Base-by-base conservation (phyloP, 2,329 filamentous ascomycete species). In the Aspergillus brunneoviolaceus region DNA sequence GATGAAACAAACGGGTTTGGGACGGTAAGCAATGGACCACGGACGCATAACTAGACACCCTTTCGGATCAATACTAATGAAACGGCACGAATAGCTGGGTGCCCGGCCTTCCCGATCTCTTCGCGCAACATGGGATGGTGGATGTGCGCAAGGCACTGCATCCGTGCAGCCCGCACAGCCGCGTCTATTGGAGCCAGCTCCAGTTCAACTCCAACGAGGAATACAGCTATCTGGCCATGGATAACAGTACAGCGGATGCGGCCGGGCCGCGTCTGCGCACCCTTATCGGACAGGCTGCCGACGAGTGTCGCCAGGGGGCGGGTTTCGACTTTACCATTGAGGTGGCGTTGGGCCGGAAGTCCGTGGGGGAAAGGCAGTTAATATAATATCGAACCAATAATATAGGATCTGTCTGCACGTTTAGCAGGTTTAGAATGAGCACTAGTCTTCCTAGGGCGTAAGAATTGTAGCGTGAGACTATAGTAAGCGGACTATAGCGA, bases 121-220 rank as follows among this genome's bases (percentile, higher is more conserved):
- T 54, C 19, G 6, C 16, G n/a, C 25, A 54, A n/a, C 51, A 54
- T 6, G 51, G 21, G 3, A 19, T 54, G 12, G 33, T 42, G 14
- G 51, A 54, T 10, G 51, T 54, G 16, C 51, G 35, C 19, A 54
- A 54, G 12, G 51, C 42, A 14, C n/a, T 54, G n/a, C 39, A 54
- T 23, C 51, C 51, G n/a, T 39, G 33, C 25, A 23, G 21, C n/a
- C 51, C 51, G 16, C 33, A 54, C 51, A 54, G 31, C 31, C 33
- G 51, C 12, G 16, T 45, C 10, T 54, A 42, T 21, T 54, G 51
- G 51, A 54, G n/a, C 31, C 51, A 54, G 19, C 51, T 54, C 31
- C 51, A 54, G 25, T 54, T 54, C 21, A 54, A 54, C 33, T 27
- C 51, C 19, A 54, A 54, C 33, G 51, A 54, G 21, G 51, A 54